These are phyloP conservation scores for Albugo laibachii DNA, from an alignment of 352 stramenopile species.

Conservation along the genomic window DNA sequence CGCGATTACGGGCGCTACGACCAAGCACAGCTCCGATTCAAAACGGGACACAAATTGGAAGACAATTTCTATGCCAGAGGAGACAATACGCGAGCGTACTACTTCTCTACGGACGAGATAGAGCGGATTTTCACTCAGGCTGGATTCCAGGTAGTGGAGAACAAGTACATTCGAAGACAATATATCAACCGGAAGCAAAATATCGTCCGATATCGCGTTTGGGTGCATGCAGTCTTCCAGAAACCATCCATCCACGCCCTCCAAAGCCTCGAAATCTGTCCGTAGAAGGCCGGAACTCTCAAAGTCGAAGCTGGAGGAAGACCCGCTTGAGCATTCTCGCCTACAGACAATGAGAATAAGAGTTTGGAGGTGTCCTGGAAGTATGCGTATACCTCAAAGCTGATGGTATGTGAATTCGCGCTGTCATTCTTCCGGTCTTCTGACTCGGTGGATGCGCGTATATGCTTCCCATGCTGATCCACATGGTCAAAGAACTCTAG, in stretches of 20 bases:
- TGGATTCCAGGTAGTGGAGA: conserved; percentile 45
- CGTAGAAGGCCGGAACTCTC: no score
- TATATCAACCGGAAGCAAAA: conserved; percentile 75
- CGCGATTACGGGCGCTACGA: conserved; percentile 92
- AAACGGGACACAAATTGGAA: conserved; percentile 66
- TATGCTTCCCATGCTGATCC: conserved; percentile 83
- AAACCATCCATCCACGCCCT: conserved; percentile 18
- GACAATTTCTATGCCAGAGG: conserved; percentile 91
- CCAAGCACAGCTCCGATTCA: conserved; percentile 88
- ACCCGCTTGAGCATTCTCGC: conserved; percentile 85
- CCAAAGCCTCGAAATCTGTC: no score
- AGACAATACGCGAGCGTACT: conserved; percentile 92
- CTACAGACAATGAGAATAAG: conserved; percentile 6
- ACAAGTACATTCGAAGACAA: conserved; percentile 74
- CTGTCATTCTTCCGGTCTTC: conserved; percentile 9
- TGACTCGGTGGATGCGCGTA: conserved; percentile 64
- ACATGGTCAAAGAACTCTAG: conserved; percentile 84
- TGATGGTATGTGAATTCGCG: conserved; percentile 70
- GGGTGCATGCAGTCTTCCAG: conserved; percentile 70
- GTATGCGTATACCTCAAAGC: conserved; percentile 52
- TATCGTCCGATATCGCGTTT: conserved; percentile 74
- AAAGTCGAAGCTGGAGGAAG: conserved; percentile 83
- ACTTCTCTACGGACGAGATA: conserved; percentile 82
- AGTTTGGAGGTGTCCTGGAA: not conserved
- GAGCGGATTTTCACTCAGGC: conserved; percentile 28